Evolutionary conservation across 2,329 filamentous ascomycete genomes (phyloP), one percentile per base, ranked within the genome.

Genomic region (Truncatella angustata): DNA sequence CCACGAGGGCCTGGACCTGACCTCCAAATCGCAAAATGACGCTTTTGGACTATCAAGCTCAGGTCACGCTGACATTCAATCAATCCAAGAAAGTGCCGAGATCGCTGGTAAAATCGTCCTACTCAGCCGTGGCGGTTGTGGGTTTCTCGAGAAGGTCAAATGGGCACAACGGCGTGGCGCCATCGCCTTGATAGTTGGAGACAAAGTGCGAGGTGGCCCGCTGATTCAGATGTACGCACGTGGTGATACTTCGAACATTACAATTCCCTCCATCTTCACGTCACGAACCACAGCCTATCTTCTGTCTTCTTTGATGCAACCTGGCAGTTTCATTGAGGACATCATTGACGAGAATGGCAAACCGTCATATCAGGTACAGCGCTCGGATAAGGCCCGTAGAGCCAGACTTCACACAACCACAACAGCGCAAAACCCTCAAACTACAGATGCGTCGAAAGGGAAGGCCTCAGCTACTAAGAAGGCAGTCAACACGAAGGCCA

Each of bases 161-260:
- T 99, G 94, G 94, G 91, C 89, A 11, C 94, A 99, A 69, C 82
- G 91, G 55, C 84, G 94, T 64, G 94, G 94, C 21, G 94, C 88
- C 18, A 81, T 91, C 54, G 94, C 90, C 32, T 77, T 99, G 54
- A 95, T 99, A 58, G 92, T 99, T 3, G 94, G 94, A 23, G 94
- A 99, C 68, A 89, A 97, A 68, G 87, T 90, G 53, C 88, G 90
- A 55, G 93, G 93, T 40, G 92, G 91, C 4, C 88, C 88, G 32
- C 74, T 99, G 55, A 90, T 97, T 47, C 94, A 95, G 61, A 99
- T 99, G 94, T 97, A 96, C 69, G 94, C 94, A n/a, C 85, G 90
- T 63, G 94, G 93, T 34, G 92, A 97, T 66, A 96, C 93, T 3
- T 95, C 92, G 30, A 96, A 97, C 63, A 83, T 97, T 58, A 91